These are phyloP conservation scores for Neurospora terricola DNA, from an alignment of 495 filamentous ascomycete genomes.

Conservation along the genomic window DNA sequence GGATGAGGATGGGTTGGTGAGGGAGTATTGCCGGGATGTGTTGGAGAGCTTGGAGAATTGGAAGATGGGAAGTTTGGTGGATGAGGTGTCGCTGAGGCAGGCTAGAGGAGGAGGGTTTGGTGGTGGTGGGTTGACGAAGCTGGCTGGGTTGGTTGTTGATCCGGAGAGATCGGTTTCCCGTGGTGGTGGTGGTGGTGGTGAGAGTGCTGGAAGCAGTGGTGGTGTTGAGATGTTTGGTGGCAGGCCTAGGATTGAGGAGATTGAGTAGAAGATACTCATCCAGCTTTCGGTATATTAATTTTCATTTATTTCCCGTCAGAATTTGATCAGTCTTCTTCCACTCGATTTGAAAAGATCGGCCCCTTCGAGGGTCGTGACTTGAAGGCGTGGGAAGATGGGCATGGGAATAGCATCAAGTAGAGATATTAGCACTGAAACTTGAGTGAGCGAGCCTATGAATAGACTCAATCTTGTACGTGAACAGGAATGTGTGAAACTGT, in stretches of 20 bases:
- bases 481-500: too few relatives aligned
- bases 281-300: too few relatives aligned
- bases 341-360: neutral
- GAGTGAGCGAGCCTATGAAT: too few relatives aligned
- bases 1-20: slow-evolving; percentile 65
- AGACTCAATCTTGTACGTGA: too few relatives aligned
- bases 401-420: neutral
- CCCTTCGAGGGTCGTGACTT: neutral
- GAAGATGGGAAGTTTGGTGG: slow-evolving; percentile 45
- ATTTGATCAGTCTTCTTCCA: neutral
- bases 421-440: neutral
- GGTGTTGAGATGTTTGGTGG: neutral
- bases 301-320: neutral
- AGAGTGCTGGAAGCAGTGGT: neutral
- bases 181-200: slow-evolving; percentile 1
- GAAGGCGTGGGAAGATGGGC: neutral
- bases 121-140: slow-evolving; percentile 16
- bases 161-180: slow-evolving; percentile 14
- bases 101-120: neutral
- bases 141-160: slow-evolving; percentile 37
- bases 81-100: slow-evolving; percentile 10
- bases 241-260: slow-evolving; percentile 37
- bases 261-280: slow-evolving; percentile 20
- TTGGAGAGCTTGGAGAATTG: slow-evolving; percentile 64
- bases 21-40: slow-evolving; percentile 59